Conservation (phyloP, 192 early-diverging fungal genomes). For the Entomortierella beljakovae region DNA sequence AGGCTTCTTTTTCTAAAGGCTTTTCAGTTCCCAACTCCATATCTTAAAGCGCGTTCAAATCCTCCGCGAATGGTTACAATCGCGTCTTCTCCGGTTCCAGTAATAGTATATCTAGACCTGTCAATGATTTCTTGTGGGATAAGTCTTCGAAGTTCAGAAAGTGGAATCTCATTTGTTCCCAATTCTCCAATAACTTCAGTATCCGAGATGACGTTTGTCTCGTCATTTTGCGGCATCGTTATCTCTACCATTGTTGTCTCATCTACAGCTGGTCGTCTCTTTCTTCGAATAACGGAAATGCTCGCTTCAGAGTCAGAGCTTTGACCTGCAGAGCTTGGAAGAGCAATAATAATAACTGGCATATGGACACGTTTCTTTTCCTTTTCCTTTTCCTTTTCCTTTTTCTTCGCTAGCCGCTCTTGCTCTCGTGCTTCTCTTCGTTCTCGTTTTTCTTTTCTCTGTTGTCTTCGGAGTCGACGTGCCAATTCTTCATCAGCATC, state of each 20-base stretch:
- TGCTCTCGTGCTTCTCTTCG: constrained; percentile 36
- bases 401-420: constrained; percentile 18
- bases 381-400: background rate
- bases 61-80: constrained; percentile 20
- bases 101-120: constrained; percentile 3
- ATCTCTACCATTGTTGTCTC: constrained; percentile 42
- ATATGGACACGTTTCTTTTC: constrained; percentile 27
- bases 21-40: background rate
- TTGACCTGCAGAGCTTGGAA: constrained; percentile 38
- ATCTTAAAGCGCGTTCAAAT: constrained; percentile 33
- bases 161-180: constrained; percentile 13
- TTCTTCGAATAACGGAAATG: constrained; percentile 34
- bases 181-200: constrained; percentile 37
- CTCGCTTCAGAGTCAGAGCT: constrained; percentile 48
- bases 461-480: constrained; percentile 13
- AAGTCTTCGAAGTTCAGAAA: constrained; percentile 9
- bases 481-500: constrained; percentile 25
- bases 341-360: constrained; percentile 25
- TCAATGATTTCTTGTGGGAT: constrained; percentile 16
- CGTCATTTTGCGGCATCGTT: constrained; percentile 37
- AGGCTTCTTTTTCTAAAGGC: too few species aligned
- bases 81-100: background rate
- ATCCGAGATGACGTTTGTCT: constrained; percentile 42
- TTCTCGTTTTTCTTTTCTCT: constrained; percentile 28
- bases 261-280: background rate